phyloP scores from a whole-genome alignment of 495 filamentous ascomycete species.

The Daldinia loculata region DNA sequence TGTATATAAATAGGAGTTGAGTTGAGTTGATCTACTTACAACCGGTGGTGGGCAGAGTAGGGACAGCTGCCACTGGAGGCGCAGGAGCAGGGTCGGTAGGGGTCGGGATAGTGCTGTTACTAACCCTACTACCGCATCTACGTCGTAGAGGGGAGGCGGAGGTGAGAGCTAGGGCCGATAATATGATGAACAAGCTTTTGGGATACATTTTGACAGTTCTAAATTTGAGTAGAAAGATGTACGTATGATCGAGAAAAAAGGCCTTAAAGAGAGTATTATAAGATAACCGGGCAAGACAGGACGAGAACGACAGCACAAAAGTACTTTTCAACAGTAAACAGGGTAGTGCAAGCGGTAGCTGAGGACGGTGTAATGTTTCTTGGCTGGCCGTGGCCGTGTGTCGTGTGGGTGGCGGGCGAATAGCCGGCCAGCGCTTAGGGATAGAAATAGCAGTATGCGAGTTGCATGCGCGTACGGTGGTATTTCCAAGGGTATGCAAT shows the following conservation, averaged over 20 bases:
- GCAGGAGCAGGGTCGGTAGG: constrained; percentile 19
- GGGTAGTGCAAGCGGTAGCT: constrained; percentile 42
- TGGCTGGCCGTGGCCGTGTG: constrained; percentile 43
- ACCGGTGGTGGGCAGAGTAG: constrained; percentile 40
- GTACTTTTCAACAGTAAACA: constrained; percentile 23
- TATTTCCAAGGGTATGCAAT: constrained; percentile 31
- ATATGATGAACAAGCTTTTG: constrained; percentile 34
- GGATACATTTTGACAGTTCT: constrained; percentile 41
- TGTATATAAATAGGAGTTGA: too few species aligned
- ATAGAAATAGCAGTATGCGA: constrained; percentile 33
- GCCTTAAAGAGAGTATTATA: constrained; percentile 31
- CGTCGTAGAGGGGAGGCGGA: constrained; percentile 46
- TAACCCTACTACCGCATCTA: constrained; percentile 30
- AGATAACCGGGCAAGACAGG: constrained; percentile 15
- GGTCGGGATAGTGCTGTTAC: constrained; percentile 21
- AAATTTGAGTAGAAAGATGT: constrained; percentile 7
- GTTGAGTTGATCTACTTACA: constrained; percentile 31
- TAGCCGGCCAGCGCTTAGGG: constrained; percentile 46
- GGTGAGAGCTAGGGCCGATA: constrained; percentile 44
- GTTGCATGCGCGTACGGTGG: constrained; percentile 27
- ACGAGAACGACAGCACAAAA: constrained; percentile 20
- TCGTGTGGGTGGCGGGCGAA: constrained; percentile 27
- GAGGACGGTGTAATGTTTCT: constrained; percentile 37
- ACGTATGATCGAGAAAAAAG: constrained; percentile 16
- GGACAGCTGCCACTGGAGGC: constrained; percentile 16